Percentiles rank a stretch among this genome's conserved stretches.
Conservation (phyloP, 2,329 filamentous ascomycete species). For the Sporothrix humicola region DNA sequence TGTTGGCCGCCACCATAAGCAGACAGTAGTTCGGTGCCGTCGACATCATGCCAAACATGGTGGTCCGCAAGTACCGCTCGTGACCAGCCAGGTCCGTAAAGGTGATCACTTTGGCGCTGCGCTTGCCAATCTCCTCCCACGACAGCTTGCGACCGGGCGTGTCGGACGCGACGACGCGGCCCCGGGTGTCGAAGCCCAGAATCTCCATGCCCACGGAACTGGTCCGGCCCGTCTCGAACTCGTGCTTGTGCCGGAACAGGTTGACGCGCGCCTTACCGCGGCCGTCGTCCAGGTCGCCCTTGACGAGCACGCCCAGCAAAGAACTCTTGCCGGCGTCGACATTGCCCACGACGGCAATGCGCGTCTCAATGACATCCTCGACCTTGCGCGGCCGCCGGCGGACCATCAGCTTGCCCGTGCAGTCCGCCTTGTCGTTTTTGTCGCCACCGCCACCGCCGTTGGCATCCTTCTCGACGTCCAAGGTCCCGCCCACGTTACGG, state of each 20-base stretch:
- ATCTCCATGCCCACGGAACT: constrained; percentile 99
- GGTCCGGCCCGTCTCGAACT: constrained; percentile 92
- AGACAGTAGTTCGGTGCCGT: constrained; percentile 97
- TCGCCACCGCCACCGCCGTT: neutral
- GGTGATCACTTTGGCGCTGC: constrained; percentile 93
- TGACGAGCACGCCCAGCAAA: constrained; percentile 92
- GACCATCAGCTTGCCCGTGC: constrained; percentile 85
- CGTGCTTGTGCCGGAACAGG: constrained; percentile 96
- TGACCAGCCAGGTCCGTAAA: constrained; percentile 96
- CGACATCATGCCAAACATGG: constrained; percentile 91
- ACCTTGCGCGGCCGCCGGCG: constrained; percentile 73
- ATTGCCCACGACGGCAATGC: constrained; percentile 96
- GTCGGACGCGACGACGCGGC: constrained; percentile 80
- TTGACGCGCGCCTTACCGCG: constrained; percentile 93
- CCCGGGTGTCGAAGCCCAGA: constrained; percentile 90
- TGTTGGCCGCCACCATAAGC: constrained; percentile 98
- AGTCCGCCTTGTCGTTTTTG: constrained; percentile 57
- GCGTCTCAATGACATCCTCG: constrained; percentile 91
- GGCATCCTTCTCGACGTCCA: constrained; percentile 60
- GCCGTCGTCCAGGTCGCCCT: constrained; percentile 93
- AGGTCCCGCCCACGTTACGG: constrained; percentile 81
- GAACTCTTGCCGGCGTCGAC: constrained; percentile 97
- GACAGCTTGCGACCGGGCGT: constrained; percentile 79
- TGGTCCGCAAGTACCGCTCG: constrained; percentile 92
- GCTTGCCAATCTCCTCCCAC: constrained; percentile 97